Evolutionary conservation across 441 rosid genomes (phyloP).

Genomic region (Francoa sonchifolia): DNA sequence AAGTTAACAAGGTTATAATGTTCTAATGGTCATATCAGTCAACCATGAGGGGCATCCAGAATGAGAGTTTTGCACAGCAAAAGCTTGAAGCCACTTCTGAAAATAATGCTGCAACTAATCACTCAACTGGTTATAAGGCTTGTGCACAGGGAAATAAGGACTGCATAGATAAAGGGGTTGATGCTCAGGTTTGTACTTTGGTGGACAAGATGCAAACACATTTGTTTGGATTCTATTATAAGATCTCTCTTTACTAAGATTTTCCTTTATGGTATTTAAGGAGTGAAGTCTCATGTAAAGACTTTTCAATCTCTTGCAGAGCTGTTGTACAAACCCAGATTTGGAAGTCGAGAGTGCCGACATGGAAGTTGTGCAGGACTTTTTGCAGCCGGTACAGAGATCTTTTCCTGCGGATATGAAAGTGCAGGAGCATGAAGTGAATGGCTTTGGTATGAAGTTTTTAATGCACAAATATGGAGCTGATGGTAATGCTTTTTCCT

Average conservation of each 20-base stretch:
- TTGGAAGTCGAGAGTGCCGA: conserved; percentile 46
- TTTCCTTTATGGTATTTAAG: conserved; percentile 4
- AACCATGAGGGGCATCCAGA: conserved; percentile 29
- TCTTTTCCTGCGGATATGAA: conserved; percentile 14
- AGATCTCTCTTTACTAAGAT: no score
- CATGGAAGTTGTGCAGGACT: conserved; percentile 23
- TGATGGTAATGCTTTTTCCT: no score
- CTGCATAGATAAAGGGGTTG: conserved; percentile 44
- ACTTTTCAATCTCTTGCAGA: conserved; percentile 45
- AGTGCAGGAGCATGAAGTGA: conserved; percentile 19
- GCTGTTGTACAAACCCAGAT: conserved; percentile 70
- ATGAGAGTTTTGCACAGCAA: conserved; percentile 61
- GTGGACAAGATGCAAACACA: no score
- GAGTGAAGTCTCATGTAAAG: conserved; percentile 13
- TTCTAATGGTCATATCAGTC: conserved; percentile 24
- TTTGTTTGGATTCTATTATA: no score
- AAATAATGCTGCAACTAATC: conserved; percentile 49
- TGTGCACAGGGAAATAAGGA: conserved; percentile 26
- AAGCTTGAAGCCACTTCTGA: conserved; percentile 62
- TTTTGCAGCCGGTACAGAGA: conserved; percentile 15
- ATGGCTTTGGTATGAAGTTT: conserved; percentile 14
- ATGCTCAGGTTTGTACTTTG: conserved; percentile 55
- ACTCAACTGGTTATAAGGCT: conserved; percentile 30
- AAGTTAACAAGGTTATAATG: conserved; percentile 16
- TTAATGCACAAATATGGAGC: conserved; percentile 18